Conservation (phyloP, 352 stramenopile species). For the Globisporangium heterothallicum region DNA sequence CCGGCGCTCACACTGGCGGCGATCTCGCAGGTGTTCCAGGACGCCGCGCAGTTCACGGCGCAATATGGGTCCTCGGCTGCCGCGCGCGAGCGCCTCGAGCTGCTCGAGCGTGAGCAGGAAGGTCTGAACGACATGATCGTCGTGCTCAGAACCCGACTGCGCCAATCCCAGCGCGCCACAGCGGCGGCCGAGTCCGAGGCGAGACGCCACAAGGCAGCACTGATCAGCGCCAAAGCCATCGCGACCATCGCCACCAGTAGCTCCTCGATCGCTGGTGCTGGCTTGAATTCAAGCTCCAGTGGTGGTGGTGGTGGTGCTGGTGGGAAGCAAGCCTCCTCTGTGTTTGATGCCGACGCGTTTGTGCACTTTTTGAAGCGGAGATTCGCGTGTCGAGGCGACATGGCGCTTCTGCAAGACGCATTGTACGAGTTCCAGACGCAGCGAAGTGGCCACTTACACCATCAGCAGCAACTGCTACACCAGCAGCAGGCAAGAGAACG, state of each 20-base stretch:
- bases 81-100: conserved; percentile 20
- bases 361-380: conserved; percentile 25
- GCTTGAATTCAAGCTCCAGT: too few species aligned
- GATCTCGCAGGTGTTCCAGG: conserved; percentile 22
- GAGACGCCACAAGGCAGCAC: conserved; percentile 11
- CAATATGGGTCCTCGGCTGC: conserved; percentile 27
- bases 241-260: not conserved
- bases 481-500: not conserved
- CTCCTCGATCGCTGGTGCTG: not conserved
- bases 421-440: conserved; percentile 13
- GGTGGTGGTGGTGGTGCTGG: not conserved
- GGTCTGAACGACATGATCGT: conserved; percentile 19
- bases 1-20: conserved; percentile 9
- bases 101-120: conserved; percentile 24
- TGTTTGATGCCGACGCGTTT: conserved; percentile 18
- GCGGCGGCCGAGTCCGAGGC: conserved; percentile 18
- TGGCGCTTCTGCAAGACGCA: conserved; percentile 23
- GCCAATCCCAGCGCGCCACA: conserved; percentile 15
- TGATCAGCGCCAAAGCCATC: conserved; percentile 7
- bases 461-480: not conserved
- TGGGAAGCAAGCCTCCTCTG: not conserved
- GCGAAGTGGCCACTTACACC: conserved; percentile 1
- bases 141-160: conserved; percentile 14
- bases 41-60: conserved; percentile 29
- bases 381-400: conserved; percentile 27